Evolutionary conservation across 192 early-diverging fungal species (phyloP).

Genomic region (Spizellomyces punctatus): DNA sequence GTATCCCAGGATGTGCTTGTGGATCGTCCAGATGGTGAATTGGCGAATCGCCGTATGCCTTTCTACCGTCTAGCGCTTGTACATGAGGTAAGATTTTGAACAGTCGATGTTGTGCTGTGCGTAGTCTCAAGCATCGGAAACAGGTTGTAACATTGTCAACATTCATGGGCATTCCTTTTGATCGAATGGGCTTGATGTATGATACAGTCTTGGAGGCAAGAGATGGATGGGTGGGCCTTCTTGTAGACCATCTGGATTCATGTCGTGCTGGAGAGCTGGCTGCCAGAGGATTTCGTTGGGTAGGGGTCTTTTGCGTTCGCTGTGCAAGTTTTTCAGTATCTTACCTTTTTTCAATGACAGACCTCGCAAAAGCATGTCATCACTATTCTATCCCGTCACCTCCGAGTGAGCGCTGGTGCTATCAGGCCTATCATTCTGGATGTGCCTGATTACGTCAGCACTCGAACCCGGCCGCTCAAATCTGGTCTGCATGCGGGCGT

Average conservation of each 20-base stretch:
- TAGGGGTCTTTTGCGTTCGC: not conserved
- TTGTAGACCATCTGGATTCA: slow-evolving; percentile 12
- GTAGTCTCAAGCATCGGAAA: not conserved
- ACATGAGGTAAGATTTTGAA: not conserved
- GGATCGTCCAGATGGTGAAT: not conserved
- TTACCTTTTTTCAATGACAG: not conserved
- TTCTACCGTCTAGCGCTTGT: not conserved
- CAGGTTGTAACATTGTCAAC: not conserved
- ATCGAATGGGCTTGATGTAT: slow-evolving; percentile 15
- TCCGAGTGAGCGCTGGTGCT: not conserved
- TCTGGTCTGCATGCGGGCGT: slow-evolving; percentile 13
- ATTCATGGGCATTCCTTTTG: slow-evolving; percentile 11
- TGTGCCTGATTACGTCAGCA: not conserved
- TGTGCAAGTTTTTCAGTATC: not conserved
- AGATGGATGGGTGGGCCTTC: slow-evolving; percentile 9
- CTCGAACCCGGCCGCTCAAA: slow-evolving; percentile 5
- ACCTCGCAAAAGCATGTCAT: slow-evolving; percentile 16
- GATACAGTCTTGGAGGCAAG: slow-evolving; percentile 19
- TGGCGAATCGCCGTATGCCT: not conserved
- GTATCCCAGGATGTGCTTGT: slow-evolving; percentile 1
- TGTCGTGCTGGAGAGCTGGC: not conserved
- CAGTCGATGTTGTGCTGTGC: not conserved
- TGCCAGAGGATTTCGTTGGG: slow-evolving; percentile 23
- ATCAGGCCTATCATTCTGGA: slow-evolving; percentile 3
- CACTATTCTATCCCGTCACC: slow-evolving; percentile 1